phyloP scores from a whole-genome alignment of 2,329 filamentous ascomycete species.

The Drechslera avenae region DNA sequence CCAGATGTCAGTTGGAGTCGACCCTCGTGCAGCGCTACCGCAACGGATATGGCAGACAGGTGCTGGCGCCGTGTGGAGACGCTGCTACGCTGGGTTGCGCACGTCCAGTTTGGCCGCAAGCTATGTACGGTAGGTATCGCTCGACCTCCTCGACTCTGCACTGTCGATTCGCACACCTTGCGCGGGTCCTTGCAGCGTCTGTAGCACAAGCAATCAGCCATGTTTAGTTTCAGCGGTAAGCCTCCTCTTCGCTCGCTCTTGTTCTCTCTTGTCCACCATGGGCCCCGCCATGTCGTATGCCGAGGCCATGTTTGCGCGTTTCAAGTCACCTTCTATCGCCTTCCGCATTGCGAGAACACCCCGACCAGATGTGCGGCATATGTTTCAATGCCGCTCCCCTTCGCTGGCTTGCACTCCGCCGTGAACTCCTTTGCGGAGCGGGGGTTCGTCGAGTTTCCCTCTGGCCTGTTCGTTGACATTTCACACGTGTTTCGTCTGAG shows the following conservation, averaged over 20 bases:
- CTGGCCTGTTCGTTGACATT: constrained; percentile 21
- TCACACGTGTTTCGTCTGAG: constrained; percentile 38
- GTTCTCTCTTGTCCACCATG: background rate
- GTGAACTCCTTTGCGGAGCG: background rate
- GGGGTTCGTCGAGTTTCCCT: background rate
- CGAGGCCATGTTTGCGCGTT: constrained; percentile 3
- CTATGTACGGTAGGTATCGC: too few relatives aligned
- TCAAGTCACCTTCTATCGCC: background rate
- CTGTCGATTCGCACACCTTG: constrained; percentile 7
- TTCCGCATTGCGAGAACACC: constrained; percentile 1
- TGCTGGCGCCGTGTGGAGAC: constrained; percentile 11
- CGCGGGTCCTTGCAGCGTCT: background rate
- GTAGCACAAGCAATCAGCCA: constrained; percentile 18
- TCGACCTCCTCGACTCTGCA: constrained; percentile 4
- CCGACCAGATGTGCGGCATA: background rate
- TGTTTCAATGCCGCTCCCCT: background rate
- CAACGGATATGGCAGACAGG: background rate
- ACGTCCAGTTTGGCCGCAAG: constrained; percentile 17
- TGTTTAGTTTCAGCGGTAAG: constrained; percentile 49
- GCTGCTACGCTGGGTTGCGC: constrained; percentile 17
- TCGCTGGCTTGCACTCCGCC: background rate
- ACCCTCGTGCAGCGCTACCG: constrained; percentile 3
- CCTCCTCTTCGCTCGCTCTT: constrained; percentile 13
- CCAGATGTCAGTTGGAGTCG: background rate
- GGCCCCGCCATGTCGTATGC: constrained; percentile 3